Evolutionary conservation across 257 asterid genomes (phyloP).

Genomic region (Solanum infundibuliforme): DNA sequence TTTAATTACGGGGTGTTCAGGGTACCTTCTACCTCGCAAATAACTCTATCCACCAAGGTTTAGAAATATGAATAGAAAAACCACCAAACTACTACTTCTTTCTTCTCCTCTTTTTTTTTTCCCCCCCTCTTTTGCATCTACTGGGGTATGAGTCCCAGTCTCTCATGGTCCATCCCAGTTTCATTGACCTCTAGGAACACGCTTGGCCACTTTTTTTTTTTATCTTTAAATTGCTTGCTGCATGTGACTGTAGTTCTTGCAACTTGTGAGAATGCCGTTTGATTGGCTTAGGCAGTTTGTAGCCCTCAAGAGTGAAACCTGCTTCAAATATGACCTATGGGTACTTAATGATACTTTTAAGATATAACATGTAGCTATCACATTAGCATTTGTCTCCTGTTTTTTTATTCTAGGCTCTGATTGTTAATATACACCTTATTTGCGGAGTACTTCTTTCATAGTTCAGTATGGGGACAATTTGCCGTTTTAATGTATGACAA

Average conservation of each 20-base stretch:
- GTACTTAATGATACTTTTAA: not conserved
- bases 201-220: not conserved
- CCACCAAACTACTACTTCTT: not conserved
- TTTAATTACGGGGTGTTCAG: not conserved
- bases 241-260: not conserved
- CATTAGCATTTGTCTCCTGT: not conserved
- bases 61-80: not conserved
- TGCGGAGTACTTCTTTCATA: not conserved
- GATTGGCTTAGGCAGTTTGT: not conserved
- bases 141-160: not conserved
- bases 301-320: not conserved
- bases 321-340: not conserved
- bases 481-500: not conserved
- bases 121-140: not conserved
- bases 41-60: not conserved
- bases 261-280: not conserved
- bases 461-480: not conserved
- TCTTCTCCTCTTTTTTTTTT: accelerated
- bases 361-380: not conserved
- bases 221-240: not conserved
- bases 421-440: not conserved
- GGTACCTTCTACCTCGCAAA: not conserved
- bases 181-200: not conserved
- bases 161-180: not conserved
- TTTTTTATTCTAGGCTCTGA: not conserved